Conservation (phyloP, 495 filamentous ascomycete species). For the Neurospora sp. region DNA sequence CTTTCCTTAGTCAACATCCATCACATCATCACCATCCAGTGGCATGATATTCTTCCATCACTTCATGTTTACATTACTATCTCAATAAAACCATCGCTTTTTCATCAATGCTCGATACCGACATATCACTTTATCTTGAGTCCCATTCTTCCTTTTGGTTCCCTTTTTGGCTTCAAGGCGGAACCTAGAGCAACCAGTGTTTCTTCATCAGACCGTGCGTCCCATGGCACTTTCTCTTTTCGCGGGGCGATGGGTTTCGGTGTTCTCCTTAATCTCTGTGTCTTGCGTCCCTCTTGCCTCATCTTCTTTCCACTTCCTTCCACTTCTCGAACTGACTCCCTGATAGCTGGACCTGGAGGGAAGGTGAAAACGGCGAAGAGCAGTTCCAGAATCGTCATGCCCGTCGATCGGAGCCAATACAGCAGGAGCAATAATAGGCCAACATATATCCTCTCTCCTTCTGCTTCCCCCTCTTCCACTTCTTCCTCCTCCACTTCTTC, state of each 20-base stretch:
- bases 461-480: neutral
- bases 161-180: neutral
- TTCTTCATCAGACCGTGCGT: neutral
- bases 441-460: neutral
- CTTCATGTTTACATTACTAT: neutral
- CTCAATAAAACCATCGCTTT: neutral
- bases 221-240: neutral
- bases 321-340: neutral
- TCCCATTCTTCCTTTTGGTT: neutral
- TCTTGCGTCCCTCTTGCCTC: neutral
- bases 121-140: neutral
- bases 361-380: neutral
- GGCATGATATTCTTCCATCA: neutral
- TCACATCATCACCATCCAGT: neutral
- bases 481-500: neutral
- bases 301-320: neutral
- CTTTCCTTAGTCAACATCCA: neutral
- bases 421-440: neutral
- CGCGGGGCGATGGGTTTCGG: neutral
- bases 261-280: neutral
- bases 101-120: neutral
- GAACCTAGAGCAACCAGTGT: neutral
- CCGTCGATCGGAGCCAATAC: neutral
- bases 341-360: neutral
- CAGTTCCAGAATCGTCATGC: neutral